Evolutionary conservation across 2,329 filamentous ascomycete genomes (phyloP), one percentile per base, ranked within the genome.

Genomic region (Aureobasidium sp.): DNA sequence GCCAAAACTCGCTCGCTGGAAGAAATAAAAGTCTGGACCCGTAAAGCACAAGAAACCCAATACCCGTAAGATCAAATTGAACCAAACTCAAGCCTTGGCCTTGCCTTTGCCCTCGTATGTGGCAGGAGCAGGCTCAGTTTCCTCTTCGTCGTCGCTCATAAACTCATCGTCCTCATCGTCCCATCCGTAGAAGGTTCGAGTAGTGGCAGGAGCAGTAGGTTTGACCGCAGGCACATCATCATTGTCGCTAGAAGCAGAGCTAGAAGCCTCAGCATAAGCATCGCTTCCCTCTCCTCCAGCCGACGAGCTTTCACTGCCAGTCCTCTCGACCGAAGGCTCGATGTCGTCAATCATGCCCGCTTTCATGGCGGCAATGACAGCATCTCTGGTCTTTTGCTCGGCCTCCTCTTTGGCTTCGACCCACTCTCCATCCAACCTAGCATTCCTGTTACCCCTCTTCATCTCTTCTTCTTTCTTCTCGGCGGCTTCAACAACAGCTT

Each of bases 341-440:
- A 85, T 83, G 57, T 75, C 79, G 64, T 79, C 81, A 51, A 76
- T 74, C 55, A 61, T 55, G 2, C 82, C 82, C 14, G 76, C 74
- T 68, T 81, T 84, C 73, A 90, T 84, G 6, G 82, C 84, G 44
- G 79, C 80, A 38, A 86, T 65, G 5, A 91, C 86, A 3, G 87
- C 87, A 61, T 88, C 83, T 35, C 87, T 75, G 0, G 90, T 91
- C 68, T 86, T 85, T 71, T 94, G 89, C 59, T 81, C 85, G 22
- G 86, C 86, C 66, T 95, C 90, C 62, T 96, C 90, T 69, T 94
- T 95, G 59, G 89, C 86, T 67, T 98, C 93, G 35, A 97, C 84
- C 90, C 91, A 98, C 66, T 91, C 86, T 0, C 88, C 89, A 63
- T 96, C 89, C 35, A 96, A 60, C 57, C 79, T 73, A 30, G 60